Evolutionary conservation across 2,329 filamentous ascomycete species (phyloP).

Genomic region (Claviceps monticola): DNA sequence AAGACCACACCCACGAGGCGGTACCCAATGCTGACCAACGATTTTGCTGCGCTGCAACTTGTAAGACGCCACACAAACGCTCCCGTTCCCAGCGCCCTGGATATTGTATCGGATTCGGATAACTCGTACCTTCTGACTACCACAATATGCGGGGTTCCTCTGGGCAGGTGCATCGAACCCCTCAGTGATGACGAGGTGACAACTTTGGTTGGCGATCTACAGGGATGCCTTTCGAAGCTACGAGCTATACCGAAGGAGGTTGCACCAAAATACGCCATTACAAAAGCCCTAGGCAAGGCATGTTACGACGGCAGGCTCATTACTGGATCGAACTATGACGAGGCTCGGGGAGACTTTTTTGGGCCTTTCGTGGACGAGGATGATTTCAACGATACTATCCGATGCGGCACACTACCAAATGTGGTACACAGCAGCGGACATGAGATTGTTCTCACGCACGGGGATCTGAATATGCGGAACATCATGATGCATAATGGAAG

Average conservation of each 20-base stretch:
- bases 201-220: too few species aligned
- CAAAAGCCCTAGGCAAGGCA: background rate
- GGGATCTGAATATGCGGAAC: conserved; percentile 17
- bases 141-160: too few species aligned
- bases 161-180: too few species aligned
- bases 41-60: conserved; percentile 2
- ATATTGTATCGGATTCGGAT: too few species aligned
- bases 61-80: conserved; percentile 2
- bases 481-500: conserved; percentile 14
- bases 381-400: conserved; percentile 7
- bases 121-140: too few species aligned
- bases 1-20: background rate
- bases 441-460: conserved; percentile 28
- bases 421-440: conserved; percentile 3
- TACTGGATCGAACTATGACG: background rate
- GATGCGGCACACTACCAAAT: background rate
- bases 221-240: background rate
- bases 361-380: conserved; percentile 6
- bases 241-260: conserved; percentile 2
- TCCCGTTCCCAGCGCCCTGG: too few species aligned
- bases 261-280: conserved; percentile 1
- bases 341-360: conserved; percentile 1
- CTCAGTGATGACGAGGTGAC: too few species aligned
- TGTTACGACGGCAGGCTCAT: conserved; percentile 2
- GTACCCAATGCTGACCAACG: conserved; percentile 1